Evolutionary conservation across 352 stramenopile species (phyloP).

Genomic region (Peronospora tabacina): DNA sequence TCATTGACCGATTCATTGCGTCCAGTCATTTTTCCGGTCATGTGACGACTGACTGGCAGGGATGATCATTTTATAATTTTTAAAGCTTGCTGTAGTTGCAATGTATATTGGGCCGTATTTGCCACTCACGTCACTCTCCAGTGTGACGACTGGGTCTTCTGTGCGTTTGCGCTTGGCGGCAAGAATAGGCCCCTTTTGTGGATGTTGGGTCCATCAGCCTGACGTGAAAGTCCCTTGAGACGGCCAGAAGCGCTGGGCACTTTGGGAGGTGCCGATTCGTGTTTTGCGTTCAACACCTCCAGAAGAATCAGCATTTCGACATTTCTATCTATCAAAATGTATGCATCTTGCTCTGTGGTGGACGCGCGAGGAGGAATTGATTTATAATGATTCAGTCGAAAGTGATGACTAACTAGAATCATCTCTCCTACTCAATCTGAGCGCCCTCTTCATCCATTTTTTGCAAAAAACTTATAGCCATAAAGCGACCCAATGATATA

Average conservation of each 20-base stretch:
- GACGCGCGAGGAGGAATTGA: constrained; percentile 38
- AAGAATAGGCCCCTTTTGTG: constrained; percentile 52
- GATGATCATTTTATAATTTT: neutral
- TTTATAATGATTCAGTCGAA: constrained; percentile 30
- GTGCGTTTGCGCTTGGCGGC: constrained; percentile 40
- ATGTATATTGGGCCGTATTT: constrained; percentile 34
- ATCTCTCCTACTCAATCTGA: constrained; percentile 75
- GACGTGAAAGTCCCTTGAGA: constrained; percentile 58
- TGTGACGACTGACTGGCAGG: neutral
- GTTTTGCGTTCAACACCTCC: constrained; percentile 48
- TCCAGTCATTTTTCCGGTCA: neutral
- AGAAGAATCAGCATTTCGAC: constrained; percentile 82
- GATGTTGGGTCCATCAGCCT: constrained; percentile 78
- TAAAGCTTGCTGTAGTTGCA: neutral
- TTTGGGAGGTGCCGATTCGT: constrained; percentile 45
- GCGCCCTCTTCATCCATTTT: constrained; percentile 19
- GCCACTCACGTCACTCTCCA: constrained; percentile 51
- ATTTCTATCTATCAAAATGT: constrained; percentile 13
- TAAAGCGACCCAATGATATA: constrained; percentile 53
- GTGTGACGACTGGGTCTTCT: constrained; percentile 58
- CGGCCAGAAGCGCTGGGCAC: constrained; percentile 69
- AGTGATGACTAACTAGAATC: constrained; percentile 48
- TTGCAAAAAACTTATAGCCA: constrained; percentile 1
- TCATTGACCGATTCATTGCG: neutral
- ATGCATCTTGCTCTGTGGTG: constrained; percentile 1